Evolutionary conservation across 495 filamentous ascomycete genomes (phyloP), one percentile per base, ranked within the genome.

Genomic region (Tuber umbilicatum): DNA sequence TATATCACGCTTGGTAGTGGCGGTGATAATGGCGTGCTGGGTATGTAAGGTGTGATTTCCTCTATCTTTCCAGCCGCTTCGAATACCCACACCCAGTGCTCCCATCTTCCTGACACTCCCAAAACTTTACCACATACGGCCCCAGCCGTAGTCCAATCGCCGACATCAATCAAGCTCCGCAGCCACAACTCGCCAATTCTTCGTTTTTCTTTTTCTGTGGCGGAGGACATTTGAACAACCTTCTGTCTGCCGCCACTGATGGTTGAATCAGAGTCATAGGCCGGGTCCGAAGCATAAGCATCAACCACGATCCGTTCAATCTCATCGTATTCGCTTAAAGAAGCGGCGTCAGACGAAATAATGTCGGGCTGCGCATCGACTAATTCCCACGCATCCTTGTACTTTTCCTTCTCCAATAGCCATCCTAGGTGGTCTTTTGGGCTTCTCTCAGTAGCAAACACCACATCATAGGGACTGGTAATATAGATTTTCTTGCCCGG

Each of bases 381-480:
- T 37, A 97, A 85, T 71, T 91, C 89, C 95, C 95, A 99, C 27
- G 93, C 93, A 73, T 93, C 86, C 79, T 92, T 88, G 78, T 95
- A 97, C 74, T 89, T 88, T 50, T 91, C 87, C 75, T 90, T 92
- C 60, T 92, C 90, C 16, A 95, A 83, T 1, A 97, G 84, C 94
- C 94, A 99, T 9, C 87, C 85, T 21, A 98, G 84, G 77, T 95
- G 93, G 82, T 99, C 95, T 0, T 88, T 83, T 19, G 94, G 85
- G 77, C 97, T 94, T 76, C 95, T 86, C 79, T 93, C 93, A 0
- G 94, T 91, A 0, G 93, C 91, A 73, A 97, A 86, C 37, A 97
- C 89, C 77, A 94, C 97, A 84, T 99, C 95, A 78, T 95, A 99
- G 1, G 96, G 96, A 79, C 94, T 97, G 71, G 96, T 93, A 42